Conservation (phyloP, 306 rosid genomes). For the Delonix regia region DNA sequence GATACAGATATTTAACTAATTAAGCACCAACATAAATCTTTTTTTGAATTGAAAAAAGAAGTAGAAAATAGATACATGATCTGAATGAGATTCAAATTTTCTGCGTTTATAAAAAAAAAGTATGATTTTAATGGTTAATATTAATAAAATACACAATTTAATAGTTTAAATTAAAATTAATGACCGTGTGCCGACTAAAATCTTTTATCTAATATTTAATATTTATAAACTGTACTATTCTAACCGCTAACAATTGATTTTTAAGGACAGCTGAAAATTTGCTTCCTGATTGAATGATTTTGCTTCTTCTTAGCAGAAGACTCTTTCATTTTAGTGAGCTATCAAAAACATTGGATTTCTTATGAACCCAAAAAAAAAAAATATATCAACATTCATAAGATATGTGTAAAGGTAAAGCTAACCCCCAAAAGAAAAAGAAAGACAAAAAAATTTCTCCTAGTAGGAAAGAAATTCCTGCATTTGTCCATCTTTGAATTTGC, state of each 20-base stretch:
- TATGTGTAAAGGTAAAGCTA: conserved; percentile 26
- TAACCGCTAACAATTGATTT: too few relatives aligned
- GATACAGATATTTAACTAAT: neutral
- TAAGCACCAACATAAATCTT: neutral
- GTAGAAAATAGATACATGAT: too few relatives aligned
- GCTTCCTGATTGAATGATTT: conserved; percentile 10
- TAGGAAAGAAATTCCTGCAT: conserved; percentile 13
- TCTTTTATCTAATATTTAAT: too few relatives aligned
- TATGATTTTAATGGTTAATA: too few relatives aligned
- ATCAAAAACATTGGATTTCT: conserved; percentile 26
- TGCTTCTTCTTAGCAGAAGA: conserved; percentile 27
- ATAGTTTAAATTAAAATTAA: too few relatives aligned
- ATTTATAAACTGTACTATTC: too few relatives aligned
- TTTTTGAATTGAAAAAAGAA: neutral
- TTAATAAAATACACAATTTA: too few relatives aligned
- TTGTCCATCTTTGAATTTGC: conserved; percentile 18
- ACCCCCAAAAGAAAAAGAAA: neutral
- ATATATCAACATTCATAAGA: conserved; percentile 9
- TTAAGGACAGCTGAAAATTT: too few relatives aligned
- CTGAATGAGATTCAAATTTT: too few relatives aligned
- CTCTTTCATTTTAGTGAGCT: conserved; percentile 30
- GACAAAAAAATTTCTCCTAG: conserved; percentile 31
- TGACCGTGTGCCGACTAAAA: too few relatives aligned
- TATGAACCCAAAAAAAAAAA: conserved; percentile 35
- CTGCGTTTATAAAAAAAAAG: too few relatives aligned